Percentiles rank a stretch among this genome's conserved stretches.
Conservation (phyloP, 371 early-diverging fungal genomes). For the Rhizopus microsporus region DNA sequence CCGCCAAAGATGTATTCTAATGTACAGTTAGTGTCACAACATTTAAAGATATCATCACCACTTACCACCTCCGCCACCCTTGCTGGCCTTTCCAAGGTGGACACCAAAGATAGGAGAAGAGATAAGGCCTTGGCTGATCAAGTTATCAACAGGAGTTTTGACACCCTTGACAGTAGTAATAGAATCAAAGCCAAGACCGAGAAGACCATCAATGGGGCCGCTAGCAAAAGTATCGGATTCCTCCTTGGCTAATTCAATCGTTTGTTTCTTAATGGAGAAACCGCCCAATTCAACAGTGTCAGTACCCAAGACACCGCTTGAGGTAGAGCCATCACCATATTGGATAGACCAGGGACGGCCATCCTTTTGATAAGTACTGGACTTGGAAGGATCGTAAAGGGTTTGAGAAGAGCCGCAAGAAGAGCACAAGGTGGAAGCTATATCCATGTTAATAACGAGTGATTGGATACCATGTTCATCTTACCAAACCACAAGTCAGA, state of each 20-base stretch:
- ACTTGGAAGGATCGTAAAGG: constrained; percentile 41
- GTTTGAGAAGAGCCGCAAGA: constrained; percentile 33
- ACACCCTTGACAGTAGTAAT: constrained; percentile 36
- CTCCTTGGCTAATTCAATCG: constrained; percentile 25
- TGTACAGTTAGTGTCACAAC: not conserved
- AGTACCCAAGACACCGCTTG: constrained; percentile 29
- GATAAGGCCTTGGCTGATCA: constrained; percentile 43
- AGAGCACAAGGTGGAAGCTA: constrained; percentile 35
- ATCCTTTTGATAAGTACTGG: constrained; percentile 43
- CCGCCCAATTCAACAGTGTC: constrained; percentile 31
- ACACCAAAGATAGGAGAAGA: constrained; percentile 35
- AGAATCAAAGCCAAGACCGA: constrained; percentile 49
- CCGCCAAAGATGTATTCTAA: constrained; percentile 50
- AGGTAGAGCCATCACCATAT: constrained; percentile 51
- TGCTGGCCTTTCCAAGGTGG: constrained; percentile 27
- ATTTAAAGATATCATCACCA: not conserved
- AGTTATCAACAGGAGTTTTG: constrained; percentile 40
- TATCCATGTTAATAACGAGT: not conserved
- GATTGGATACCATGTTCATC: not conserved
- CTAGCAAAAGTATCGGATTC: constrained; percentile 14
- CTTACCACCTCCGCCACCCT: constrained; percentile 38
- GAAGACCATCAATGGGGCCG: constrained; percentile 26
- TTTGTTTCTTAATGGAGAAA: constrained; percentile 25
- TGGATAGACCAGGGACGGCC: constrained; percentile 46
- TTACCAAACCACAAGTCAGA: constrained; percentile 64